Conservation (phyloP, 345 rosid species). For the Geranium rotundifolium region DNA sequence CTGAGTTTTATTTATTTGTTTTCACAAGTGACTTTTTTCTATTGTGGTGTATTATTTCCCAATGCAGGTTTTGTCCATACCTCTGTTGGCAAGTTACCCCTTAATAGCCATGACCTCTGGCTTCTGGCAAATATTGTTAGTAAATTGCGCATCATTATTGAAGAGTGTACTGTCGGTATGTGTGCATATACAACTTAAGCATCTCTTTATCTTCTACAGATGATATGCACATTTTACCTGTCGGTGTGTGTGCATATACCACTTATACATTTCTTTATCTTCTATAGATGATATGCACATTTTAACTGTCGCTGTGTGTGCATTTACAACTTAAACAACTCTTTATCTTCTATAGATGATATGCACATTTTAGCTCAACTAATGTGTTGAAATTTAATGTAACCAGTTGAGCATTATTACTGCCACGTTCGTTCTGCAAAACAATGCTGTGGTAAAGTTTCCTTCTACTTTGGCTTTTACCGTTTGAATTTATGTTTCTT, state of each 20-base stretch:
- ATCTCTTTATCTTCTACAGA: not conserved
- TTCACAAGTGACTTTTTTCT: too few relatives aligned
- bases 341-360: not conserved
- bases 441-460: slow-evolving; percentile 36
- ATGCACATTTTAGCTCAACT: not conserved
- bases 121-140: slow-evolving; percentile 30
- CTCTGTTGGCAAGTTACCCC: slow-evolving; percentile 52
- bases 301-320: slow-evolving; percentile 44
- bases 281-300: too few relatives aligned
- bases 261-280: too few relatives aligned
- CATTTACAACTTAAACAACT: too few relatives aligned
- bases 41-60: not conserved
- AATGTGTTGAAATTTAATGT: not conserved
- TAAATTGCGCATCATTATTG: slow-evolving; percentile 51
- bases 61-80: slow-evolving; percentile 46
- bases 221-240: too few relatives aligned
- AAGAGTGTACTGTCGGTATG: slow-evolving; percentile 65
- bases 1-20: not conserved
- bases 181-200: too few relatives aligned
- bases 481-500: not conserved
- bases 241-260: slow-evolving; percentile 28
- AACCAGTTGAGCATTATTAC: slow-evolving; percentile 30
- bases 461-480: not conserved
- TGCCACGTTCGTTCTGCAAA: slow-evolving; percentile 36
- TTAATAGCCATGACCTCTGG: slow-evolving; percentile 62